Evolutionary conservation across 805 yeast genomes (phyloP), one percentile per base, ranked within the genome.

Genomic region (Hanseniaspora nectarophila): DNA sequence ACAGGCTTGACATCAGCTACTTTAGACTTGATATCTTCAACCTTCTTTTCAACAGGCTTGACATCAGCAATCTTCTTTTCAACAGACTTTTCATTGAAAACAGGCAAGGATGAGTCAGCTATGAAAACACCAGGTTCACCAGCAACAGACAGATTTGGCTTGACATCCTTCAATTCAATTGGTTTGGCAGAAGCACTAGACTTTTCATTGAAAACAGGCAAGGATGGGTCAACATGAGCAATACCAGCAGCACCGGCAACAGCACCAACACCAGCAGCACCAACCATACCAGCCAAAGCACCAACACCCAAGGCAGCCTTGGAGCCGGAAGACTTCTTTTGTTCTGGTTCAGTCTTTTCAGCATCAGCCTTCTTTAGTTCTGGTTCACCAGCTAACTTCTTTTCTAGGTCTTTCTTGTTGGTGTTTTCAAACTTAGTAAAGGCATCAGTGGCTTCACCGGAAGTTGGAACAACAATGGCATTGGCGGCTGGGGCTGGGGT

Each of bases 121-220:
- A 49, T 20, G 18, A 16, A 45, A 10, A 84, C 73, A 44, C 95
- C 95, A 28, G 92, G 87, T 61, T 83, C 89, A 46, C 86, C 84
- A 34, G 71, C 57, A 16, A 74, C 57, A 9, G 55, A 38, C 6
- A 49, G 43, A 37, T 39, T 50, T 15, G 44, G 43, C 39, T 76
- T 85, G 47, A 70, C 66, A 58, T 80, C 74, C 13, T 73, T 68
- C 45, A 72, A 75, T 10, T 55, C 54, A 21, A 47, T 59, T 54
- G 52, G 57, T 8, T 46, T 53, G 15, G 48, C 35, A 18, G 52
- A 45, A 24, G 46, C 45, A 23, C 8, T 26, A 6, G 8, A 8
- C 28, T 26, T 26, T 26, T 26, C 28, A 26, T 26, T 26, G 8
- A 26, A 26, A 26, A 8, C 28, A 5, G n/a, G n/a, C n/a, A n/a